Conservation (phyloP, 2,329 filamentous ascomycete species). For the Corniculantispora saksenae region DNA sequence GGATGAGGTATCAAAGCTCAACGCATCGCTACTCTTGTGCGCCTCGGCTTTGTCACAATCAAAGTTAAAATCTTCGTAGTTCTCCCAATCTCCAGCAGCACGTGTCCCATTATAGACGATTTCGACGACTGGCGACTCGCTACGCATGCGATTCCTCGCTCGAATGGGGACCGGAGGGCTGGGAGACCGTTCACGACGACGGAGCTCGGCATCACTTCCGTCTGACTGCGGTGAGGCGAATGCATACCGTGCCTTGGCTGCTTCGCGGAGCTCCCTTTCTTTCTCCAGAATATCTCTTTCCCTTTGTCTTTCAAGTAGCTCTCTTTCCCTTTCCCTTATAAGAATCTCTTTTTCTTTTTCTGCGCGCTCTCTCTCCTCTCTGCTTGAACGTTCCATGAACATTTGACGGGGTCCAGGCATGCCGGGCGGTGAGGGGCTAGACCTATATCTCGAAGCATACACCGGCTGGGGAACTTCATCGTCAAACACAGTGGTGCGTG, state of each 20-base stretch:
- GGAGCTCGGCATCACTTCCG: background rate
- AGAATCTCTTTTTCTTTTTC: no score
- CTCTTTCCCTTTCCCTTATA: background rate
- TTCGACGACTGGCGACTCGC: background rate
- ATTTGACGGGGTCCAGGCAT: background rate
- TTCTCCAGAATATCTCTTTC: background rate
- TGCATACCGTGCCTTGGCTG: no score
- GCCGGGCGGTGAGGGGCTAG: constrained; percentile 4
- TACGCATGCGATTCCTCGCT: background rate
- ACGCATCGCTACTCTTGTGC: constrained; percentile 29
- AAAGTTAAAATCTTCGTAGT: constrained; percentile 17
- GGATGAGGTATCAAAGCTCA: constrained; percentile 32
- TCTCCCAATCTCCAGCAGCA: background rate
- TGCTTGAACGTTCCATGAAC: background rate
- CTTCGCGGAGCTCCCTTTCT: no score
- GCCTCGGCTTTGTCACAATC: constrained; percentile 23
- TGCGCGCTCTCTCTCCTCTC: background rate
- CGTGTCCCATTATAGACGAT: background rate
- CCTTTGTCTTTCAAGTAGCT: background rate
- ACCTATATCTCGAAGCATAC: background rate
- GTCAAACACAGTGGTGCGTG: background rate
- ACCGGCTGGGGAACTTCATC: background rate
- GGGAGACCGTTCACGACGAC: background rate
- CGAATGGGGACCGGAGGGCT: background rate
- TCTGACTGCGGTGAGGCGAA: background rate